Base-by-base conservation (phyloP, 2,329 filamentous ascomycete species). In the Xenosphaeropsis pyriputrescens region DNA sequence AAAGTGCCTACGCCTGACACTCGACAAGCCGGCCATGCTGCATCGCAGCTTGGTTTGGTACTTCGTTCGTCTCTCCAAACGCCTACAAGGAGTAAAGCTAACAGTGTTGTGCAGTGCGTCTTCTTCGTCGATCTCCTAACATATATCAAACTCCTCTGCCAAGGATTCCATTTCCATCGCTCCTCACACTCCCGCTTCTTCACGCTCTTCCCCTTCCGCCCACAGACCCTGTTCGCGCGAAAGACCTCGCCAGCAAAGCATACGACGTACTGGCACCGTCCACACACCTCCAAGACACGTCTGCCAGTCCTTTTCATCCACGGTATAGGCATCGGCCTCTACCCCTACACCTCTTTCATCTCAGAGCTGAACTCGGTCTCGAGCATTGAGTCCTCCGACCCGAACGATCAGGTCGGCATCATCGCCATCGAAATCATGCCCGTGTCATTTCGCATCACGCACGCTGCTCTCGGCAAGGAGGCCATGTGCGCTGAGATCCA, bases 281-380 rank as follows among this genome's bases (percentile, higher is more conserved):
- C 67, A 8, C 75, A 79, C 44, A 75, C 64, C 1, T 75, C 74
- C 2, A 67, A 63, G 39, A 68, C 61, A 1, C 62, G 63, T 32
- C 59, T 71, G 2, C 74, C 74, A 0, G 51, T 79, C 12, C 53
- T 79, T 5, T 79, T 75, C 50, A 64, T 79, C 18, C 74, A 79
- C 45, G 74, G 75, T 19, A 76, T 79, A 39, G 72, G 73, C 32
- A 64, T 76, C 40, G 71, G 72, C 1, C 53, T 79, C 3, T 66
- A 70, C 44, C 67, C 72, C 0, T 75, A 79, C 44, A 60, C 65
- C 15, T 57, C 61, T 18, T 73, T 75, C 46, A 51, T 79, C 9
- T 53, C 56, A 36, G 63, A 73, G 39, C 54, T 79, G 36, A 68
- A 68, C 44, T 51, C 57, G 14, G 36, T 46, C 7, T 42, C 48